Evolutionary conservation across 1,139 yeast genomes (phyloP).

Genomic region (Suhomyces choctaworum): DNA sequence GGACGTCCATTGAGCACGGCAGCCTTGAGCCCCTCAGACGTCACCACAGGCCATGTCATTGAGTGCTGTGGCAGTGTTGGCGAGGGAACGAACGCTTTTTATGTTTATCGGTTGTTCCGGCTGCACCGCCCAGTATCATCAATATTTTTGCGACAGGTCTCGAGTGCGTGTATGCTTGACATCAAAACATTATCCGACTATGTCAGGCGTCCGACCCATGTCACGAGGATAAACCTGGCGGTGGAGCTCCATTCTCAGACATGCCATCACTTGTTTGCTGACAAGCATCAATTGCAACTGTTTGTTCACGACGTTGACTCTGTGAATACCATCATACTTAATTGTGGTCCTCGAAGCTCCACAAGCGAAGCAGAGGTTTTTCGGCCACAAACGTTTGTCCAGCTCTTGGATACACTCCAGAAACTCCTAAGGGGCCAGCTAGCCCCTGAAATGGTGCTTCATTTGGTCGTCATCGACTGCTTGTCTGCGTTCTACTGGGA

Average conservation of each 20-base stretch:
- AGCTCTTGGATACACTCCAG: slow-evolving; percentile 2
- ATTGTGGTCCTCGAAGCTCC: background rate
- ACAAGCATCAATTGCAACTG: slow-evolving; percentile 1
- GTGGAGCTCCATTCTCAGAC: slow-evolving; percentile 7
- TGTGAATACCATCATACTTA: background rate
- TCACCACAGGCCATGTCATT: background rate
- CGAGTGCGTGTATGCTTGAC: background rate
- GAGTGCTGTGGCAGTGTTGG: no score
- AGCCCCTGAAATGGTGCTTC: slow-evolving; percentile 12
- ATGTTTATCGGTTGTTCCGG: no score
- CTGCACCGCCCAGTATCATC: no score
- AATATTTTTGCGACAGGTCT: no score
- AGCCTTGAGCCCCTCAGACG: background rate
- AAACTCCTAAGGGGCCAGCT: slow-evolving; percentile 4
- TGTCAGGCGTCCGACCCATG: background rate
- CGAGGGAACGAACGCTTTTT: no score
- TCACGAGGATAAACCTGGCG: background rate
- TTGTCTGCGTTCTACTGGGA: slow-evolving; percentile 39
- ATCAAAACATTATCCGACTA: background rate
- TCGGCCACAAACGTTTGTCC: slow-evolving; percentile 1
- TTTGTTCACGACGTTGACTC: background rate
- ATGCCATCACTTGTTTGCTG: slow-evolving; percentile 13
- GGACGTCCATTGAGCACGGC: slow-evolving; percentile 9
- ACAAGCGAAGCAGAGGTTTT: background rate
- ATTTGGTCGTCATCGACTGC: slow-evolving; percentile 27